phyloP scores from a whole-genome alignment of 148 eudicot genomes.

The Camellia sinensis region DNA sequence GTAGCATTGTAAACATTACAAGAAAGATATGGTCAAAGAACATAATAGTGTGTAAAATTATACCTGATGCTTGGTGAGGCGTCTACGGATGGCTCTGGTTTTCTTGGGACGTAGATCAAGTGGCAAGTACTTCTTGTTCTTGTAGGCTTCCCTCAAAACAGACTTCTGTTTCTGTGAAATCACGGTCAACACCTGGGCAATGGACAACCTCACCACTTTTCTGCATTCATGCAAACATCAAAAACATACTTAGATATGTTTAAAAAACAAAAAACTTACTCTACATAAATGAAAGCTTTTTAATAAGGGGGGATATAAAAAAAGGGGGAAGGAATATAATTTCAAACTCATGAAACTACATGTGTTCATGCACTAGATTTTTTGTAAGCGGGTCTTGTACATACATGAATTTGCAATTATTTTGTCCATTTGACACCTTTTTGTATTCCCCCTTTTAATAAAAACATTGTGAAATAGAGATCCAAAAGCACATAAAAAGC shows the following conservation, averaged over 20 bases:
- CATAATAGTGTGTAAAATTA: background rate
- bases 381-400: no score
- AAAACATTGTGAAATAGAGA: background rate
- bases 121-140: constrained; percentile 75
- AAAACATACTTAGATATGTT: background rate
- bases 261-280: background rate
- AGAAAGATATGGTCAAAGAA: background rate
- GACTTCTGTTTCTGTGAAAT: constrained; percentile 77
- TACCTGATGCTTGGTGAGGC: constrained; percentile 83
- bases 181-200: constrained; percentile 79
- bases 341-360: no score
- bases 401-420: no score
- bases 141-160: constrained; percentile 69
- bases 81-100: constrained; percentile 77
- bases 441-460: no score
- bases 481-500: background rate
- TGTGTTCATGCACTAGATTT: no score
- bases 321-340: no score
- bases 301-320: no score
- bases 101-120: constrained; percentile 89
- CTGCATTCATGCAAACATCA: constrained; percentile 29
- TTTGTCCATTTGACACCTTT: no score
- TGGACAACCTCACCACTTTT: constrained; percentile 69
- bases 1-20: no score
- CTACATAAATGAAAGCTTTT: no score